Evolutionary conservation across 345 rosid genomes (phyloP), one percentile per base, ranked within the genome.

Genomic region (Erucastrum elatum): DNA sequence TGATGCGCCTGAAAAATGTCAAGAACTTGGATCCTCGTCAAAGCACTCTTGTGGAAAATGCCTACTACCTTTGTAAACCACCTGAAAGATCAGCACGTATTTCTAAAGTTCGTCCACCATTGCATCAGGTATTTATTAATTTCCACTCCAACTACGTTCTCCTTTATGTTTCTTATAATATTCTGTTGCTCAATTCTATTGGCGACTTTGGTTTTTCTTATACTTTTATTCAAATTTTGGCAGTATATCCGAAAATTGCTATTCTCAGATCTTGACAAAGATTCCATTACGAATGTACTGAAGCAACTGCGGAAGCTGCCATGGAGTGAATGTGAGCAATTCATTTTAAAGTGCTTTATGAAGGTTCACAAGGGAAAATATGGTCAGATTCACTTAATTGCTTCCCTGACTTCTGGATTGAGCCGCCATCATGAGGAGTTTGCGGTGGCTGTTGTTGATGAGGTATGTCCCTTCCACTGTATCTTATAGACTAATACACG

Each of bases 1-100:
- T 96, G 82, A 93, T 96, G 99, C 99, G 99, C 72, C 84, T 96
- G 87, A 96, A 96, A 88, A 96, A 96, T 87, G 99, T 96, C 49
- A 96, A 96, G 82, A 93, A 91, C 85, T 83, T 96, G 88, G 98
- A 93, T 84, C 98, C 99, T 68, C 94, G 99, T 35, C 99, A 91
- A 74, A 92, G 89, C 75, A 96, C 97, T 60, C 95, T 96, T 68
- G 98, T 96, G 71, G 99, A 96, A 90, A 96, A 96, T 87, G 98
- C 98, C 73, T 96, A 96, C 76, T 96, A 93, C 84, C 85, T 96
- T 69, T 96, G 98, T 87, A 93, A 96, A 78, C 99, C 99, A 67
- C 99, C 97, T 85, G 99, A 96, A 87, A 89, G 99, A 84, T 88
- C 99, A 68, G 97, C 96, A 63, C 85, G 99, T 60, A 83, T 91